Evolutionary conservation across 495 filamentous ascomycete species (phyloP).

Genomic region (Halenospora varia): DNA sequence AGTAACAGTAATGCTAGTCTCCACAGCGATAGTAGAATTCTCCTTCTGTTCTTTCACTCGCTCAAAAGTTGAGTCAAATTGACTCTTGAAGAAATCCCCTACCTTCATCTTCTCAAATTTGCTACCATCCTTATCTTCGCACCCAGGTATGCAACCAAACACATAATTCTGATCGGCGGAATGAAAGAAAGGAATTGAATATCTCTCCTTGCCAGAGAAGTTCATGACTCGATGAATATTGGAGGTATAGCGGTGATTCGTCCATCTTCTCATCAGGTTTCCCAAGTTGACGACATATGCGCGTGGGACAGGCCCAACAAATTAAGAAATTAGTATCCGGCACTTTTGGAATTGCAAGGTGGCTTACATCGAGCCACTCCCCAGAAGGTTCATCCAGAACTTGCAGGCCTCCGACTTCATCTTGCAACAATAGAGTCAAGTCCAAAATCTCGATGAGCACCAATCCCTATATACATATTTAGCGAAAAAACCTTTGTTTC

Average conservation of each 20-base stretch:
- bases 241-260: constrained; percentile 35
- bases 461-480: constrained; percentile 1
- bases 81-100: not conserved
- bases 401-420: constrained; percentile 34
- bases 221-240: constrained; percentile 39
- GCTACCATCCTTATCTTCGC: not conserved
- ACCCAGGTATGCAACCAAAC: not conserved
- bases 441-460: constrained; percentile 42
- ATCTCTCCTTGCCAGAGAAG: constrained; percentile 34
- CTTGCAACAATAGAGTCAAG: constrained; percentile 33
- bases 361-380: constrained; percentile 19
- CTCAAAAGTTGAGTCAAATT: not conserved
- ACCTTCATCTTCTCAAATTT: not conserved
- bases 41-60: not conserved
- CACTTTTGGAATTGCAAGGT: not conserved
- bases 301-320: constrained; percentile 35
- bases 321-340: too few species aligned
- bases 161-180: not conserved
- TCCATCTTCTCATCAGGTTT: constrained; percentile 34
- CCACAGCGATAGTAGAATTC: not conserved
- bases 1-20: not conserved
- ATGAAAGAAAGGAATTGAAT: constrained; percentile 39
- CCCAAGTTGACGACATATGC: constrained; percentile 45
- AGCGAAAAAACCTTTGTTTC: not conserved
- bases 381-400: constrained; percentile 29